Evolutionary conservation across 306 rosid genomes (phyloP).

Genomic region (Cucumis sativus): DNA sequence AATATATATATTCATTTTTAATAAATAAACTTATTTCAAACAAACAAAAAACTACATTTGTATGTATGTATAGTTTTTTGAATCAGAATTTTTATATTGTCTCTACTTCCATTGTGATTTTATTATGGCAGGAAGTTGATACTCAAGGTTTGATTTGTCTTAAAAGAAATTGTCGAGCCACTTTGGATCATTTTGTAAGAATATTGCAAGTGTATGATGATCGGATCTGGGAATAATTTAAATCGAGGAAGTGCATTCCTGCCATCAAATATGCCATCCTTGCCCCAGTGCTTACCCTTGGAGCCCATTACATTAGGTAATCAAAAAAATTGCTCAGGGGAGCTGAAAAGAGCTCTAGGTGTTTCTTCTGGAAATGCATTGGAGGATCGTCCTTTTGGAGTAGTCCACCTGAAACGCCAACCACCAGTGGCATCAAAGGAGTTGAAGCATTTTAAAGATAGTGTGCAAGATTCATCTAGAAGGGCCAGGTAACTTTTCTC

Average conservation of each 20-base stretch:
- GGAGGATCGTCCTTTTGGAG: conserved; percentile 59
- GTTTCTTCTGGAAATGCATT: conserved; percentile 41
- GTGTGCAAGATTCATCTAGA: conserved; percentile 60
- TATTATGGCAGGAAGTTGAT: conserved; percentile 6
- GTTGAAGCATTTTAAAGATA: conserved; percentile 65
- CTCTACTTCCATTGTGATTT: not conserved
- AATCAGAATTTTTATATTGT: not conserved
- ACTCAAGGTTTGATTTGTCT: not conserved
- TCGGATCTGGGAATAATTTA: conserved; percentile 45
- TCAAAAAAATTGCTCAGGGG: conserved; percentile 36
- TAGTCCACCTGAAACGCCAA: conserved; percentile 36
- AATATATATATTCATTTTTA: too few relatives aligned
- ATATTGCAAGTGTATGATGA: conserved; percentile 28
- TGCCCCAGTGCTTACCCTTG: conserved; percentile 64
- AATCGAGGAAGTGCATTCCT: conserved; percentile 33
- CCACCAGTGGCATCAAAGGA: conserved; percentile 56
- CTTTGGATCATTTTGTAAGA: conserved; percentile 8
- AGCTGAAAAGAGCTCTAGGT: conserved; percentile 69
- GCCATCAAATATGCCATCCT: conserved; percentile 55
- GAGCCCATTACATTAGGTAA: conserved; percentile 58
- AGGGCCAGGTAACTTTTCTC: conserved; percentile 50
- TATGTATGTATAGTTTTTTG: not conserved
- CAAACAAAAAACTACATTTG: not conserved
- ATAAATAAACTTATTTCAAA: not conserved
- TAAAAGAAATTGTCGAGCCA: not conserved